Evolutionary conservation across 1,284 basidiomycete genomes (phyloP).

Genomic region (Leccinum solheimii): DNA sequence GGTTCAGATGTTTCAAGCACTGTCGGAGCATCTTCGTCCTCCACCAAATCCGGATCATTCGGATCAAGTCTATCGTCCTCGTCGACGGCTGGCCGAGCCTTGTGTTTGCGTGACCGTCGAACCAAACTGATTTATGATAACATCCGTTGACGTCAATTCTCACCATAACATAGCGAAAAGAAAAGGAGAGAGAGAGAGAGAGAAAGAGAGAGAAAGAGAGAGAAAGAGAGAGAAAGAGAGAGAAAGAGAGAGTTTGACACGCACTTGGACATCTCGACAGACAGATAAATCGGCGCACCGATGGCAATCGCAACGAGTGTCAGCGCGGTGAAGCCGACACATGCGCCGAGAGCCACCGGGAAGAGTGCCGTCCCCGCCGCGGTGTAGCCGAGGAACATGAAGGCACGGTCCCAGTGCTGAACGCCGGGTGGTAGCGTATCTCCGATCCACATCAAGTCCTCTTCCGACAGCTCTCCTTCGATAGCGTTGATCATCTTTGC

Average conservation of each 20-base stretch:
- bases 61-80: not conserved
- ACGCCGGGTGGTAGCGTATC: slow-evolving; percentile 4
- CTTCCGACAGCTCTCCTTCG: slow-evolving; percentile 20
- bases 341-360: not conserved
- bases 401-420: not conserved
- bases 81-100: not conserved
- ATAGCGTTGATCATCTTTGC: slow-evolving; percentile 2
- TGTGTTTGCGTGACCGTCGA: not conserved
- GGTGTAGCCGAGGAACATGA: not conserved
- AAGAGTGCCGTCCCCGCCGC: not conserved
- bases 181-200: not conserved
- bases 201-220: too few species aligned
- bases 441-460: slow-evolving; percentile 21
- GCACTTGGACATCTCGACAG: not conserved
- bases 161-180: not conserved
- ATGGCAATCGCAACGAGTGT: not conserved
- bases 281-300: not conserved
- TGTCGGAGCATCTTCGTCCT: not conserved
- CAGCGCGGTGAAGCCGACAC: not conserved
- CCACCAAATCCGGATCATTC: not conserved
- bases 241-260: not conserved
- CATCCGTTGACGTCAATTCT: not conserved
- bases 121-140: not conserved
- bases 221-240: not conserved
- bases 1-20: not conserved